phyloP scores from a whole-genome alignment of 2,329 filamentous ascomycete species.

The Xylaria sp. region DNA sequence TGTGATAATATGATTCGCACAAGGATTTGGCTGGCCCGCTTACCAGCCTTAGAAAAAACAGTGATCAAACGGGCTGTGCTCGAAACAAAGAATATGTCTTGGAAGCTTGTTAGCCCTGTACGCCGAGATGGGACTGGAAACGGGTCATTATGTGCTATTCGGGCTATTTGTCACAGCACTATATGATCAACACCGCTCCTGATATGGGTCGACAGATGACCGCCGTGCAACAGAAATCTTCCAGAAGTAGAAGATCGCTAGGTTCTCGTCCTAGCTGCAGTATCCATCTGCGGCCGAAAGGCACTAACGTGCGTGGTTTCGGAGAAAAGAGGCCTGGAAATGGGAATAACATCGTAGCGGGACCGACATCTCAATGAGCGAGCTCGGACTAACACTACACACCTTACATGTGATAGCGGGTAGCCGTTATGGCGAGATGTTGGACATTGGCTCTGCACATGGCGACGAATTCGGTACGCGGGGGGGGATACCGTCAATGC shows the following conservation, averaged over 20 bases:
- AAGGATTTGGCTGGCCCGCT: slow-evolving; percentile 29
- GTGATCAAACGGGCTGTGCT: slow-evolving; percentile 29
- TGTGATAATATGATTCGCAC: slow-evolving; percentile 39
- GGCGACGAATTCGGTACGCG: slow-evolving; percentile 20
- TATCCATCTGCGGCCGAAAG: slow-evolving; percentile 9
- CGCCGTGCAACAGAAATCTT: slow-evolving; percentile 26
- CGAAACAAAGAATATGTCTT: slow-evolving; percentile 39
- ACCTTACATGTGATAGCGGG: slow-evolving; percentile 33
- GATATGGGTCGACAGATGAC: slow-evolving; percentile 23
- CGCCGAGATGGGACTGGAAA: slow-evolving; percentile 17
- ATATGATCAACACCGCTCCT: slow-evolving; percentile 6
- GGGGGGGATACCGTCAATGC: slow-evolving; percentile 34
- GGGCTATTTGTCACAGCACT: slow-evolving; percentile 32
- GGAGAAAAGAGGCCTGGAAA: slow-evolving; percentile 24
- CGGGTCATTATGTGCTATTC: slow-evolving; percentile 26
- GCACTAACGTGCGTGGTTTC: slow-evolving; percentile 18
- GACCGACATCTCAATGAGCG: slow-evolving; percentile 26
- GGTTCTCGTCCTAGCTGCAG: slow-evolving; percentile 21
- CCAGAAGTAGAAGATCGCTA: slow-evolving; percentile 28
- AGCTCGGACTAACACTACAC: slow-evolving; percentile 25
- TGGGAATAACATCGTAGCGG: slow-evolving; percentile 27
- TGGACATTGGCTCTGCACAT: slow-evolving; percentile 28
- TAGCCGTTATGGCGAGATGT: slow-evolving; percentile 29
- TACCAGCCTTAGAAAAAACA: slow-evolving; percentile 9
- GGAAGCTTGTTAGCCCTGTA: slow-evolving; percentile 33